Conservation (phyloP, 2,329 filamentous ascomycete species). For the Fusarium metavorans region DNA sequence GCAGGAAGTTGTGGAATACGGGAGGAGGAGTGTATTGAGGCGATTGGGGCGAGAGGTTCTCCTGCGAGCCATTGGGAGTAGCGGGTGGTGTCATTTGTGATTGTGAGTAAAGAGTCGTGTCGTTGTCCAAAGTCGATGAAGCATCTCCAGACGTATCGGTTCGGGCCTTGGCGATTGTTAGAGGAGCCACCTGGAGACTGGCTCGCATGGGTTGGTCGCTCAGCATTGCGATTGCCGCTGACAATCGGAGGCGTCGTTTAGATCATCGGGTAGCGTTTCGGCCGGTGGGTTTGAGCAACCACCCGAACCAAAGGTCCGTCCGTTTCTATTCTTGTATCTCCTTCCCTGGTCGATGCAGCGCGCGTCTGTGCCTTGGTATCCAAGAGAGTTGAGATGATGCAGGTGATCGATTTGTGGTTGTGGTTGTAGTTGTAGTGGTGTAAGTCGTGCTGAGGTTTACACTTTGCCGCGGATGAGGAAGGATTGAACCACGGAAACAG, state of each 20-base stretch:
- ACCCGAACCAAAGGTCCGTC: slow-evolving; percentile 35
- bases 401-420: neutral
- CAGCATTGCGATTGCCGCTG: slow-evolving; percentile 52
- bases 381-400: slow-evolving; percentile 31
- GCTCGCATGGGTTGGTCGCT: slow-evolving; percentile 62
- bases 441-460: slow-evolving; percentile 30
- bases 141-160: slow-evolving; percentile 45
- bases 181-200: slow-evolving; percentile 72
- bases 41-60: slow-evolving; percentile 61
- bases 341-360: slow-evolving; percentile 3
- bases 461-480: slow-evolving; percentile 2
- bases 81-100: slow-evolving; percentile 81
- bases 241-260: slow-evolving; percentile 37
- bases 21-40: slow-evolving; percentile 63
- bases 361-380: slow-evolving; percentile 26
- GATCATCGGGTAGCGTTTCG: slow-evolving; percentile 46
- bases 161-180: slow-evolving; percentile 63
- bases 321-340: slow-evolving; percentile 1
- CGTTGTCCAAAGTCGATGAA: slow-evolving; percentile 45
- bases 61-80: slow-evolving; percentile 77
- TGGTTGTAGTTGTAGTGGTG: slow-evolving; percentile 16
- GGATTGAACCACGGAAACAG: slow-evolving; percentile 23
- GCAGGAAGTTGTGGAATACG: slow-evolving; percentile 92
- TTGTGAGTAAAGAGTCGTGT: slow-evolving; percentile 58
- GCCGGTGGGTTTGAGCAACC: slow-evolving; percentile 37